Evolutionary conservation across 1,284 basidiomycete species (phyloP).

Genomic region (Anthracocystis setariae): DNA sequence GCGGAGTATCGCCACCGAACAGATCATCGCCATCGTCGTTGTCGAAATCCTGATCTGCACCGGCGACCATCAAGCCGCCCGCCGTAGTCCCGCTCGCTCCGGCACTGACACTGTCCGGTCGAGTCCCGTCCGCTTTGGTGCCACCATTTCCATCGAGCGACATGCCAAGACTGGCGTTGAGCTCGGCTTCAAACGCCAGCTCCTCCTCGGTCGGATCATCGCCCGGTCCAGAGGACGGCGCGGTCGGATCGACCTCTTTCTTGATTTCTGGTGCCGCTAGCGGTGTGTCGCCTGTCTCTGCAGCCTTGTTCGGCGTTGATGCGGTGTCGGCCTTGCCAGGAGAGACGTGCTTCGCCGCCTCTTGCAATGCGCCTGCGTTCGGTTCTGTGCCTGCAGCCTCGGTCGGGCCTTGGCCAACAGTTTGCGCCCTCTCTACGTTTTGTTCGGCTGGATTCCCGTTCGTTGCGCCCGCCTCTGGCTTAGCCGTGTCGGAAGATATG

Average conservation of each 20-base stretch:
- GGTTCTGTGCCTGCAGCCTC: not conserved
- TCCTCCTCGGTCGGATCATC: conserved; percentile 53
- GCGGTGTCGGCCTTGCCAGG: not conserved
- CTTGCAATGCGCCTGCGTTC: not conserved
- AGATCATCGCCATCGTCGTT: conserved; percentile 33
- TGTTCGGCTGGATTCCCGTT: not conserved
- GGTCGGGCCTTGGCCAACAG: not conserved
- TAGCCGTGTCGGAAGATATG: not conserved
- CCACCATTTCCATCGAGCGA: conserved; percentile 30
- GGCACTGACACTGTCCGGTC: conserved; percentile 5
- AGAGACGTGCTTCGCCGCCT: not conserved
- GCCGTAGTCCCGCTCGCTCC: conserved; percentile 19
- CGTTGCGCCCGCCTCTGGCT: not conserved
- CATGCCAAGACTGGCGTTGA: conserved; percentile 47
- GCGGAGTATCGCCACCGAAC: conserved; percentile 47
- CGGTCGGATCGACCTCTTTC: conserved; percentile 8
- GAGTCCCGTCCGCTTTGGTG: conserved; percentile 25
- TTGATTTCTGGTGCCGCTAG: not conserved
- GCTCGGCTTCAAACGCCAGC: conserved; percentile 54
- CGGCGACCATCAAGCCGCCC: conserved; percentile 34
- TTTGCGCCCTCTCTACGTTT: not conserved
- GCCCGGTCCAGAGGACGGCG: conserved; percentile 6
- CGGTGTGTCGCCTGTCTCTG: not conserved
- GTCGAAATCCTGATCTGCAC: conserved; percentile 30
- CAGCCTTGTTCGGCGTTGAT: not conserved